A percentile compares a stretch with the other conserved stretches of the same genome.
These are phyloP conservation scores for Malbranchea zuffiana DNA, from an alignment of 2,329 filamentous ascomycete genomes.

Conservation along the genomic window DNA sequence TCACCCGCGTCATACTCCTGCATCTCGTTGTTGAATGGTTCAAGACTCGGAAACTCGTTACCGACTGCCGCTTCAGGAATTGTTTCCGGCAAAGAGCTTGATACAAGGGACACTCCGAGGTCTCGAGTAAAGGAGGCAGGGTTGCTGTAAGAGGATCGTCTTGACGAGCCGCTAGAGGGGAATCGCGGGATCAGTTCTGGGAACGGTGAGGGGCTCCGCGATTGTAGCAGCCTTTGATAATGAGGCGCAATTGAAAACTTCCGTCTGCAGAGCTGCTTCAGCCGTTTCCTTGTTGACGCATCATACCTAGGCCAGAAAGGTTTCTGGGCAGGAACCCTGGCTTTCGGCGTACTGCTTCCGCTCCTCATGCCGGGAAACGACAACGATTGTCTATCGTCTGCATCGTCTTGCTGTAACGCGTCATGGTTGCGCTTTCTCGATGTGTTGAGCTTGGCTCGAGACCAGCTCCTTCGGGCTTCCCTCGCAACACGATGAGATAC, in stretches of 20 bases:
- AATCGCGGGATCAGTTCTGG: slow-evolving; percentile 27
- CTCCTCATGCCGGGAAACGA: slow-evolving; percentile 22
- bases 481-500: slow-evolving; percentile 53
- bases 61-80: slow-evolving; percentile 22
- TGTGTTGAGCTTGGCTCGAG: slow-evolving; percentile 32
- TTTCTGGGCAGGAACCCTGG: slow-evolving; percentile 22
- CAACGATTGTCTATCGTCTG: slow-evolving; percentile 8
- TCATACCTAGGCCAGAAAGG: slow-evolving; percentile 47
- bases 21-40: too few relatives aligned
- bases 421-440: background rate
- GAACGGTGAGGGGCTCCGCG: slow-evolving; percentile 51
- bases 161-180: slow-evolving; percentile 21
- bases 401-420: slow-evolving; percentile 7
- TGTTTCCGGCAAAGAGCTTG: slow-evolving; percentile 30
- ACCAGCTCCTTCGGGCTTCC: slow-evolving; percentile 52
- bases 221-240: slow-evolving; percentile 52
- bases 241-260: slow-evolving; percentile 53
- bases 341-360: slow-evolving; percentile 40
- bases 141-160: slow-evolving; percentile 16
- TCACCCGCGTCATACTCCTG: too few relatives aligned
- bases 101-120: slow-evolving; percentile 35
- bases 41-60: slow-evolving; percentile 12
- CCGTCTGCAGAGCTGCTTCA: slow-evolving; percentile 50
- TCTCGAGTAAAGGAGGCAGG: slow-evolving; percentile 34
- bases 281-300: slow-evolving; percentile 46